Evolutionary conservation across 306 rosid genomes (phyloP), one percentile per base, ranked within the genome.

Genomic region (Prunus armeniaca): DNA sequence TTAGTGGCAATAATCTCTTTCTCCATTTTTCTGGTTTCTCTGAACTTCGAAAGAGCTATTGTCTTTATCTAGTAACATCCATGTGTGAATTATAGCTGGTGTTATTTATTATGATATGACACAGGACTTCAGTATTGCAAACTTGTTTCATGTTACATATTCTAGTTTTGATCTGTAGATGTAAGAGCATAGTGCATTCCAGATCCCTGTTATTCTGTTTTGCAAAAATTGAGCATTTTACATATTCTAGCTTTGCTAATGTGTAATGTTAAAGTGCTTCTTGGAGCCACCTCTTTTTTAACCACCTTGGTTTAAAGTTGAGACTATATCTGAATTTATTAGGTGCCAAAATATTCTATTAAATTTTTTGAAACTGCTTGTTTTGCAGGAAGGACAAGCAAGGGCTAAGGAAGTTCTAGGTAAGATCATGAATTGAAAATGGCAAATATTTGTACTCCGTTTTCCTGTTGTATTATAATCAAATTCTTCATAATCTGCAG

Each of bases 351-450:
- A 49, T 65, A 4, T 61, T 25, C 46, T 55, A 57, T 25, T 70
- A 19, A 71, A 79, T 43, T 69, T 12, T 49, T 61, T 19, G 54
- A 10, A 66, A 78, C 67, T 61, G 45, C 76, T 74, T 78, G 22
- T 71, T 79, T 83, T 87, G 78, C 90, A 96, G 99, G 99, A 87
- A 28, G 98, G 96, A 78, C 82, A 85, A 66, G 86, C 84, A n/a
- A 96, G 82, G 77, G 91, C 89, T 73, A 88, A 80, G 73, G 91
- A 89, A 81, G 77, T 91, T 79, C 86, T 92, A 49, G 97, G 99
- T 96, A 74, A 80, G 90, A 80, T 68, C 46, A 50, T 79, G 57
- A 80, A 67, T 61, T 38, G 43, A 58, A 67, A 74, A 69, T 68
- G 54, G 20, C 43, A 22, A 25, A 49, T 74, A 71, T 75, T 25